A percentile compares a stretch with the other conserved stretches of the same genome.
Conservation (phyloP, 208 protist species). For the Crithidia expoeki region DNA sequence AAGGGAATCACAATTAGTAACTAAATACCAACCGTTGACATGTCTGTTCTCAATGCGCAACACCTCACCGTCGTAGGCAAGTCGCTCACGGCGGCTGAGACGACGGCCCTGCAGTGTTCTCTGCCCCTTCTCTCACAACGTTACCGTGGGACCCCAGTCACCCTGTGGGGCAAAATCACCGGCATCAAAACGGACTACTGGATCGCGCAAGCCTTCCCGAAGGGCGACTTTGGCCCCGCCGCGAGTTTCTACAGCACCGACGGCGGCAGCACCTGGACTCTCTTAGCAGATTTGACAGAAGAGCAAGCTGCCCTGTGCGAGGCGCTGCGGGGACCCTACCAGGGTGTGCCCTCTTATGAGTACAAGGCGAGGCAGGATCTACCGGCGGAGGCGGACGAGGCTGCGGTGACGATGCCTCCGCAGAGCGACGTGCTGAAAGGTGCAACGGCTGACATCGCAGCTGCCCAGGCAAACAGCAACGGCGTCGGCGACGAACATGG, state of each 20-base stretch:
- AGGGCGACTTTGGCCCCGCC: constrained; percentile 64
- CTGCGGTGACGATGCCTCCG: constrained; percentile 47
- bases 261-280: constrained; percentile 77
- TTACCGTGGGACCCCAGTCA: constrained; percentile 53
- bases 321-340: constrained; percentile 79
- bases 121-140: constrained; percentile 72
- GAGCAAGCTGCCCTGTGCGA: constrained; percentile 84
- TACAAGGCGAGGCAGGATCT: constrained; percentile 88
- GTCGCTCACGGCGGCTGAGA: constrained; percentile 66
- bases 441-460: constrained; percentile 49
- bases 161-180: constrained; percentile 85
- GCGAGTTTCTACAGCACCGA: constrained; percentile 83
- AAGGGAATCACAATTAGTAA: not conserved
- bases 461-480: constrained; percentile 31
- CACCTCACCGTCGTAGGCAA: constrained; percentile 66
- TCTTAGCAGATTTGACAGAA: constrained; percentile 59
- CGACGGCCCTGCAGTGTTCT: constrained; percentile 78
- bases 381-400: constrained; percentile 69
- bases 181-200: constrained; percentile 79
- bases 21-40: no score
- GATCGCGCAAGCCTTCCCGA: constrained; percentile 64
- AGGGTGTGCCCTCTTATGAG: constrained; percentile 77
- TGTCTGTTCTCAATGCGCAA: constrained; percentile 60
- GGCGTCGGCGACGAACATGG: constrained; percentile 39
- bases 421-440: constrained; percentile 47